Base-by-base conservation (phyloP, 345 rosid species). In the Isatis tinctoria region DNA sequence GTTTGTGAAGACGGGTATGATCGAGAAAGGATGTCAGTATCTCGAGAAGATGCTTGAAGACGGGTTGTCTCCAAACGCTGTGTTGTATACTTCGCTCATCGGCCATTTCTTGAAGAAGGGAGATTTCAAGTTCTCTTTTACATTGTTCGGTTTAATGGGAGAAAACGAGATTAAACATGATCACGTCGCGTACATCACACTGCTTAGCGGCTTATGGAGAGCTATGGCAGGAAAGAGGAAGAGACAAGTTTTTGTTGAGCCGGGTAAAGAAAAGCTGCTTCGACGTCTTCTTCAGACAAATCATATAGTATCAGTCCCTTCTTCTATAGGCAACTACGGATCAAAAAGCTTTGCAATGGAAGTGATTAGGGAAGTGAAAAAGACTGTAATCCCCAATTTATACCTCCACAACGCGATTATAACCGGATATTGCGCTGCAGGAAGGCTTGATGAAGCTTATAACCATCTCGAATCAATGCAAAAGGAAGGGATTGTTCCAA, bases 11-110 rank as follows among this genome's bases (percentile, higher is more conserved):
- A 78, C 77, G 73, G 81, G 85, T 37, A 79, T 82, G 97, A 73
- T 64, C 4, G 85, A 77, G 64, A 68, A 78, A 84, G 92, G 83
- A n/a, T 85, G 89, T 73, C 17, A 66, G 58, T 91, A 86, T 76
- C 90, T 91, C 32, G 77, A 82, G 57, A 85, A 77, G 72, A 86
- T 91, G 92, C 74, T 82, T 52, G 74, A 48, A 74, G 92, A 87
- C 70, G 95, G 94, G 11, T 64, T 83, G 58, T 66, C 79, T 63
- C 89, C 87, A 64, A 84, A 86, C 77, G 79, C 17, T 36, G 88
- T 84, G 66, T 70, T 88, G 14, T 83, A 82, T 54, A 86, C 90
- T 60, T 84, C 84, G 20, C 84, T 90, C 56, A 80, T 85, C 4
- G 74, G 69, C 54, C 79, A 79, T 74, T 90, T 83, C 67, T 74